Percentiles rank a stretch among this genome's conserved stretches.
These are phyloP conservation scores for Gorgonomyces haynaldii DNA, from an alignment of 192 early-diverging fungal genomes.

Conservation along the genomic window DNA sequence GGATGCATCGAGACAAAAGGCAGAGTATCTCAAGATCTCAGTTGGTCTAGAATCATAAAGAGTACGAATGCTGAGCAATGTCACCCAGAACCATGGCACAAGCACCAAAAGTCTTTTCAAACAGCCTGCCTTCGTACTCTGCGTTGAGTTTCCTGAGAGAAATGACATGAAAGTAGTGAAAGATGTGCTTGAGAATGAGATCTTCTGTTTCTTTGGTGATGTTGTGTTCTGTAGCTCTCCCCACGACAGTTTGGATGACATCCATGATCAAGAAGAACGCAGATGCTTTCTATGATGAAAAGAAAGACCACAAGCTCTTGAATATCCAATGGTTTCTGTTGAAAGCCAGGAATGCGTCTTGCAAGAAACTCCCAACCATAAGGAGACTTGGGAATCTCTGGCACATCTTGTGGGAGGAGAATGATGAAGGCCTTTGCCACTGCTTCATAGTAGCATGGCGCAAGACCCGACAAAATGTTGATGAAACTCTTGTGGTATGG, in stretches of 20 bases:
- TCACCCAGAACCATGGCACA: slow-evolving; percentile 35
- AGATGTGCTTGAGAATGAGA: slow-evolving; percentile 28
- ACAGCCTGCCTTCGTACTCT: slow-evolving; percentile 26
- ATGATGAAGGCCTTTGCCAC: slow-evolving; percentile 26
- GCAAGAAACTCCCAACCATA: slow-evolving; percentile 36
- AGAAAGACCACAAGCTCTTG: slow-evolving; percentile 9
- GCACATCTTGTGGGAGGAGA: slow-evolving; percentile 31
- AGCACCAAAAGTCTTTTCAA: slow-evolving; percentile 29
- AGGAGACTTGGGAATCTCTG: slow-evolving; percentile 30
- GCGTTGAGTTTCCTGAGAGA: slow-evolving; percentile 9
- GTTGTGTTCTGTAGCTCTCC: slow-evolving; percentile 2
- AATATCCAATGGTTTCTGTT: slow-evolving; percentile 22
- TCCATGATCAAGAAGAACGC: slow-evolving; percentile 21
- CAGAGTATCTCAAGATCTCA: slow-evolving; percentile 21
- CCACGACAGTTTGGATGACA: slow-evolving; percentile 12
- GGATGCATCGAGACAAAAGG: slow-evolving; percentile 19
- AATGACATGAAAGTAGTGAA: slow-evolving; percentile 23
- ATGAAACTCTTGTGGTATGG: slow-evolving; percentile 25
- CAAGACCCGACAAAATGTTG: slow-evolving; percentile 21
- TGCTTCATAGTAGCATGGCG: slow-evolving; percentile 33
- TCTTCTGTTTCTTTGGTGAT: slow-evolving; percentile 25
- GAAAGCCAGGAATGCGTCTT: slow-evolving; percentile 16
- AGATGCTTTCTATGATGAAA: slow-evolving; percentile 14
- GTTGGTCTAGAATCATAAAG: slow-evolving; percentile 14
- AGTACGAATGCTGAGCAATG: slow-evolving; percentile 14